These are phyloP conservation scores for Botrytis fragariae DNA, from an alignment of 2,329 filamentous ascomycete genomes.

Conservation along the genomic window DNA sequence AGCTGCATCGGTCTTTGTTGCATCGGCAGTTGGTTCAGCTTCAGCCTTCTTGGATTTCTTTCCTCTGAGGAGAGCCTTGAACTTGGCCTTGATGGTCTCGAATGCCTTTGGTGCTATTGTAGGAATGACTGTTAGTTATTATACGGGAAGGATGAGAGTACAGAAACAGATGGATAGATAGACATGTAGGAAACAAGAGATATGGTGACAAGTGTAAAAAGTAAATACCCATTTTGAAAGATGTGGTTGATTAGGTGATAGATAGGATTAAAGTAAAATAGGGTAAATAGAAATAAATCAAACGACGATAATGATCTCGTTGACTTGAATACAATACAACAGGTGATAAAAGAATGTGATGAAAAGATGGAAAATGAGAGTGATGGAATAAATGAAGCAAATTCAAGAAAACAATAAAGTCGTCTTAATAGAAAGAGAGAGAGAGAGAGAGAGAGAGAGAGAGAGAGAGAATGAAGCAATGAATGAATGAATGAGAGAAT, in stretches of 20 bases:
- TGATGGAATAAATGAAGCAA: not conserved
- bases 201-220: not conserved
- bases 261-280: slow-evolving; percentile 2
- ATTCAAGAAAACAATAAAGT: slow-evolving; percentile 5
- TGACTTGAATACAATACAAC: not conserved
- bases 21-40: not conserved
- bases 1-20: slow-evolving; percentile 25
- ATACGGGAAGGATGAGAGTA: not conserved
- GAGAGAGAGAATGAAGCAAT: not conserved
- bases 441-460: not conserved
- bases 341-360: not conserved
- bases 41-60: slow-evolving; percentile 35
- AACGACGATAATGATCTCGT: not conserved
- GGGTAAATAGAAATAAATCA: not conserved
- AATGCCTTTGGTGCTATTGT: slow-evolving; percentile 36
- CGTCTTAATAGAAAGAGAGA: not conserved
- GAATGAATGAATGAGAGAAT: too few species aligned
- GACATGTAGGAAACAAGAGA: not conserved
- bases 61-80: slow-evolving; percentile 36
- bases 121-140: slow-evolving; percentile 1
- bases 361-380: not conserved
- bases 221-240: slow-evolving; percentile 18
- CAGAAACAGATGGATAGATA: not conserved
- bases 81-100: slow-evolving; percentile 34
- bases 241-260: slow-evolving; percentile 3